Evolutionary conservation across 2,329 filamentous ascomycete species (phyloP), one percentile per base, ranked within the genome.

Genomic region (Phialemoniopsis sp.): DNA sequence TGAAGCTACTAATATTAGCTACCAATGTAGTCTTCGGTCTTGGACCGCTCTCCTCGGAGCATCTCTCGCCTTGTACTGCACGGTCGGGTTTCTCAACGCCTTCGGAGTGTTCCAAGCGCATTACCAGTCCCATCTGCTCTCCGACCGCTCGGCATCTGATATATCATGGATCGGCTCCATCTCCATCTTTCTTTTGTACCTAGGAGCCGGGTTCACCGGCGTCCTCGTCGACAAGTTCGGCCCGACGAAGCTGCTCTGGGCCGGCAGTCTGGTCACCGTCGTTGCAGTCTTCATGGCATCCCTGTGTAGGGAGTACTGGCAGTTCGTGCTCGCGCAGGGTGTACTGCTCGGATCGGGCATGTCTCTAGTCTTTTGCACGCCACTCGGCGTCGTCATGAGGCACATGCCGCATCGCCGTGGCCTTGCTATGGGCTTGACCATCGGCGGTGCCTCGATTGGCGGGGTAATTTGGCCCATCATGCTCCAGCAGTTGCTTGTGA

Each of bases 91-190:
- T 39, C 36, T 59, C 32, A 62, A 62, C 30, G 54, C 55, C 15
- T 62, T 73, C 7, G 70, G 70, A n/a, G 63, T 67, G 1, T 50
- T 74, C 1, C 70, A 73, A 44, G 59, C 69, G 32, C 70, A 73
- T 35, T 60, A 72, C 18, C 60, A 60, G 28, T 54, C 53, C 3
- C 57, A 74, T 39, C 69, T 73, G 46, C 57, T 75, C 2, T 50
- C 57, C 0, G 43, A 48, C 7, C 71, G 55, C 13, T 51, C 52
- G 1, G 40, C 45, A 8, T 56, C 52, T 8, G 47, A 55, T 19
- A 60, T 63, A 29, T 54, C 59, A 18, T 62, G 57, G 57, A 51
- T 61, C 19, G 56, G 56, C 4, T 60, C 57, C 3, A 50, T 60
- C 2, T 47, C 54, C 9, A 47, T 60, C 17, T 63, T 62, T 41